Evolutionary conservation across 495 filamentous ascomycete genomes (phyloP).

Genomic region (Daldinia loculata): DNA sequence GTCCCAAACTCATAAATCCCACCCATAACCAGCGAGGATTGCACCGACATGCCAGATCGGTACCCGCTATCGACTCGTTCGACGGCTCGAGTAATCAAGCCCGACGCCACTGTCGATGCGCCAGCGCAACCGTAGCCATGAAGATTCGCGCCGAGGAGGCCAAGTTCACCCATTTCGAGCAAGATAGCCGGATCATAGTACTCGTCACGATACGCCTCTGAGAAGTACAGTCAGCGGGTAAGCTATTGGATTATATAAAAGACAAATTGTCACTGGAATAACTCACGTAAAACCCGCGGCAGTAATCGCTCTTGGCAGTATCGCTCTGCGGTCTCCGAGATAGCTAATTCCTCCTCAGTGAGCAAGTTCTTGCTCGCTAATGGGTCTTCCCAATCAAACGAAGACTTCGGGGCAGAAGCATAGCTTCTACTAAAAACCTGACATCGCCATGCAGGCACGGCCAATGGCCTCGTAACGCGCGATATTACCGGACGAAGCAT

Average conservation of each 20-base stretch:
- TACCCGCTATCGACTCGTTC: constrained; percentile 97
- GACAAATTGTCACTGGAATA: constrained; percentile 8
- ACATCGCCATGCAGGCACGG: constrained; percentile 9
- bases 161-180: constrained; percentile 94
- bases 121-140: constrained; percentile 96
- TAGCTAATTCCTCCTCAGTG: constrained; percentile 89
- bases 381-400: constrained; percentile 94
- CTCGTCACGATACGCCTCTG: constrained; percentile 95
- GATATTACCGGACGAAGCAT: constrained; percentile 43
- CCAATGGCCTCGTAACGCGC: constrained; percentile 30
- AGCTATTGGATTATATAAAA: not conserved
- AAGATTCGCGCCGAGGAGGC: constrained; percentile 89
- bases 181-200: constrained; percentile 89
- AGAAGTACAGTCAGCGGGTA: constrained; percentile 20
- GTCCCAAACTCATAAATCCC: constrained; percentile 95
- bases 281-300: constrained; percentile 86
- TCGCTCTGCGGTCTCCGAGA: constrained; percentile 84
- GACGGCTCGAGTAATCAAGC: constrained; percentile 93
- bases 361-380: constrained; percentile 74
- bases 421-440: constrained; percentile 44
- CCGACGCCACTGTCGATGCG: constrained; percentile 87
- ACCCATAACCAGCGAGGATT: constrained; percentile 94
- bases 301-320: constrained; percentile 92
- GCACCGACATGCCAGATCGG: constrained; percentile 94
- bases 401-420: constrained; percentile 53